These are phyloP conservation scores for Penicillium coffeae DNA, from an alignment of 495 filamentous ascomycete genomes.

Conservation along the genomic window DNA sequence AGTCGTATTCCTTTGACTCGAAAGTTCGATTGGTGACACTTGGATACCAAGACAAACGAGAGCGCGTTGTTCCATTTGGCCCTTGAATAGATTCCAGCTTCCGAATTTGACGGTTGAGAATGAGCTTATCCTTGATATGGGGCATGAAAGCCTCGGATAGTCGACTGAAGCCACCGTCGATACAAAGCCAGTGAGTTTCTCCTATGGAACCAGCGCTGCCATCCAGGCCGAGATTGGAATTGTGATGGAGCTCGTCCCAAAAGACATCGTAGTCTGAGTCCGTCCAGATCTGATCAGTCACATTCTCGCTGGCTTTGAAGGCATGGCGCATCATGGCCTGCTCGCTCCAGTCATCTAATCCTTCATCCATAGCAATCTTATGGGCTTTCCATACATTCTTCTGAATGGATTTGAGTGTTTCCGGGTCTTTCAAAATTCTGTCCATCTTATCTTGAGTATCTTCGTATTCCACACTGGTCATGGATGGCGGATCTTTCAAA, in stretches of 20 bases:
- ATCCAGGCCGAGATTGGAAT: too few relatives aligned
- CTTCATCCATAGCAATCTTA: slow-evolving; percentile 35
- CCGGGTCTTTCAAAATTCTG: slow-evolving; percentile 16
- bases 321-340: slow-evolving; percentile 57
- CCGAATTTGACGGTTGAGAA: slow-evolving; percentile 51
- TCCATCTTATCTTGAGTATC: slow-evolving; percentile 34
- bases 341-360: slow-evolving; percentile 55
- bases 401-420: slow-evolving; percentile 42
- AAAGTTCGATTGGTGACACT: too few relatives aligned
- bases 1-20: slow-evolving; percentile 60
- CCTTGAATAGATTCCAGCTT: slow-evolving; percentile 39
- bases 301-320: slow-evolving; percentile 50
- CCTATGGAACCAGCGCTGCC: too few relatives aligned
- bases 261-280: slow-evolving; percentile 50
- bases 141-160: slow-evolving; percentile 62
- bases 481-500: slow-evolving; percentile 28
- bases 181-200: slow-evolving; percentile 58
- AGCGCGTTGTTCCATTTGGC: slow-evolving; percentile 44
- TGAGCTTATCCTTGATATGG: slow-evolving; percentile 49
- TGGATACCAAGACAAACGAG: slow-evolving; percentile 36
- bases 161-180: slow-evolving; percentile 58
- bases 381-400: slow-evolving; percentile 63
- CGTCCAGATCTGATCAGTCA: slow-evolving; percentile 45
- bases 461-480: slow-evolving; percentile 32
- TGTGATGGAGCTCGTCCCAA: too few relatives aligned